Conservation (phyloP, 1,139 yeast genomes). For the Ogataea hybrid region DNA sequence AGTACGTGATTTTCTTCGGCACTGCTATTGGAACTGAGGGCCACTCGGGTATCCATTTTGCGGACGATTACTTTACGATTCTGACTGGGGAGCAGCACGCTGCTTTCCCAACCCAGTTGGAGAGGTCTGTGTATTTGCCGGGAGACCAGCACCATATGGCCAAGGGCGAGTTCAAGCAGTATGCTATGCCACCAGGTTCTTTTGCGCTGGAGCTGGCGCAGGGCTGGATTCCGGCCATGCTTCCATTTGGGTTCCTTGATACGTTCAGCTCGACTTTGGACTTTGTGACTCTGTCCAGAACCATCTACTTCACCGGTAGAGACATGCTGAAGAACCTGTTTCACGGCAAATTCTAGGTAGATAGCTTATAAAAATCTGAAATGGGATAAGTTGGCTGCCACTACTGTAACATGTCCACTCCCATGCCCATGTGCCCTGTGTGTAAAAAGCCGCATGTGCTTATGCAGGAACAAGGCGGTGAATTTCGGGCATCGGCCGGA, state of each 20-base stretch:
- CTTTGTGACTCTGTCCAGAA: conserved; percentile 61
- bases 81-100: conserved; percentile 77
- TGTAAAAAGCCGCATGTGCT: no score
- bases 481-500: no score
- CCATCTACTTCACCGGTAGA: conserved; percentile 69
- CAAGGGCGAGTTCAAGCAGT: conserved; percentile 78
- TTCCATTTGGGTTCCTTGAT: conserved; percentile 91
- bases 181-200: conserved; percentile 74
- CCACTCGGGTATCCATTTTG: conserved; percentile 92
- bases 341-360: conserved; percentile 26
- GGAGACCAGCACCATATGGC: conserved; percentile 79
- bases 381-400: not conserved
- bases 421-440: no score
- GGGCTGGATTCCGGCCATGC: conserved; percentile 98
- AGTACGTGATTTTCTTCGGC: conserved; percentile 87
- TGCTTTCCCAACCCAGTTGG: conserved; percentile 57
- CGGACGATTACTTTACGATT: conserved; percentile 94
- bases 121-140: conserved; percentile 67
- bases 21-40: conserved; percentile 93
- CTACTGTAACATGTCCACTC: no score
- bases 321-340: conserved; percentile 73
- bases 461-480: no score
- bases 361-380: not conserved
- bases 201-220: conserved; percentile 96
- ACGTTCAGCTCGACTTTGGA: conserved; percentile 80